Evolutionary conservation across 1,284 basidiomycete species (phyloP), one percentile per base, ranked within the genome.

Genomic region (Cutaneotrichosporon mucoides): DNA sequence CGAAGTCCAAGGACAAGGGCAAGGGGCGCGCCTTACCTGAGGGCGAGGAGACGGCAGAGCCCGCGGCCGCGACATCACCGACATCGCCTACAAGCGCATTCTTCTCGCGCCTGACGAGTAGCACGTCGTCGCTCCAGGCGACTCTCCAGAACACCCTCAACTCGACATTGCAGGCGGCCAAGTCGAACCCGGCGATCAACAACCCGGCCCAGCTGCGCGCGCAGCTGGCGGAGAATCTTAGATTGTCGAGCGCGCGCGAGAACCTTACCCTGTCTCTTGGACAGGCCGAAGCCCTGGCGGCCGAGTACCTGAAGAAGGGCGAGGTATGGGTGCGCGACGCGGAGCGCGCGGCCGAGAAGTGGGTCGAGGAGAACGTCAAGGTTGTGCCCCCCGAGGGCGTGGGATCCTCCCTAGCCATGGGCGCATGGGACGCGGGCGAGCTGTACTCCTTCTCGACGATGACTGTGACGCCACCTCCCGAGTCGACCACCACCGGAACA

Each of bases 201-300:
- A 74, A 77, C 62, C 72, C 77, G 10, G 61, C 72, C 16, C 67
- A 72, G 38, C 76, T 92, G 59, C 83, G 86, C 55, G 80, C 80
- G 37, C 86, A 84, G 34, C 79, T 92, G 41, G 80, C 85, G 9
- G 79, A 82, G 43, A 90, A 91, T 73, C 84, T 92, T 53, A 84
- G 86, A 5, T 62, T 76, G 5, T 65, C 70, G 3, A 67, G 69
- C 8, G 72, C 73, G n/a, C 63, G 66, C 35, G 71, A 77, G 61
- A 78, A 78, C 57, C 60, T 78, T 10, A 70, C 75, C 40, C 57
- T 76, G 11, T 73, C 71, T 47, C 81, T 84, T 44, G 82, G 84
- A 12, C 88, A 90, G 69, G 88, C 89, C 3, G 90, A 91, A 73
- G 89, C 89, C 70, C 88, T 92, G 64, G 88, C 88, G 12, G 79